Conservation (phyloP, 2,329 filamentous ascomycete genomes). For the Trichoderma citrinoviride region DNA sequence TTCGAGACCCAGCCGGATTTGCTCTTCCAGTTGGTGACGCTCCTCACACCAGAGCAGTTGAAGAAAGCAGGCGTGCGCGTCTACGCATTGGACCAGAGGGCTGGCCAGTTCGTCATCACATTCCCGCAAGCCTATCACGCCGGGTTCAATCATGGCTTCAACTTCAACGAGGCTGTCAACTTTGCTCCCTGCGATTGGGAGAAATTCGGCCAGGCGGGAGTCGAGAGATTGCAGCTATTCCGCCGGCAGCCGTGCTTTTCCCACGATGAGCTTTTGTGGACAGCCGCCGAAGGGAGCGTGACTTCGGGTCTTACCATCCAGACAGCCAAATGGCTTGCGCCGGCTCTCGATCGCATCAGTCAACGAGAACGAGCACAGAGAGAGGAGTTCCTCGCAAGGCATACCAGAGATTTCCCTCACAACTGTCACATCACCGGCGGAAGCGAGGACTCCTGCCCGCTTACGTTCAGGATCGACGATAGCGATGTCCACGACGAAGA, state of each 20-base stretch:
- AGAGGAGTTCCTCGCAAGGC: slow-evolving; percentile 64
- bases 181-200: slow-evolving; percentile 97
- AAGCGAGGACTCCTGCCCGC: slow-evolving; percentile 52
- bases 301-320: slow-evolving; percentile 67
- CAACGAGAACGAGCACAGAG: slow-evolving; percentile 70
- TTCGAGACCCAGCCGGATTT: slow-evolving; percentile 97
- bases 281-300: slow-evolving; percentile 76
- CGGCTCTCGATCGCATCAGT: slow-evolving; percentile 76
- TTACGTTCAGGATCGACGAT: slow-evolving; percentile 65
- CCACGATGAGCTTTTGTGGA: slow-evolving; percentile 90
- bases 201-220: slow-evolving; percentile 80
- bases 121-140: slow-evolving; percentile 97
- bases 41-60: slow-evolving; percentile 88
- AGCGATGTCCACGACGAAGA: slow-evolving; percentile 84
- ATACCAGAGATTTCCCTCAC: slow-evolving; percentile 55
- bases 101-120: slow-evolving; percentile 93
- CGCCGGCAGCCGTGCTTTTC: slow-evolving; percentile 94
- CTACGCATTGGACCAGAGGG: slow-evolving; percentile 92
- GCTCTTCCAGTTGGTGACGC: slow-evolving; percentile 93
- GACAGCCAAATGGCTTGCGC: slow-evolving; percentile 91
- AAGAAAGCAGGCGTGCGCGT: slow-evolving; percentile 90
- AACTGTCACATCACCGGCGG: slow-evolving; percentile 47
- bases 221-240: slow-evolving; percentile 82
- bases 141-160: slow-evolving; percentile 98
- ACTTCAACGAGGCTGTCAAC: slow-evolving; percentile 98